Percentiles rank a stretch among this genome's conserved stretches.
Evolutionary conservation across 768 basidiomycete species (phyloP).

Genomic region (Podaxis mareebaensis): DNA sequence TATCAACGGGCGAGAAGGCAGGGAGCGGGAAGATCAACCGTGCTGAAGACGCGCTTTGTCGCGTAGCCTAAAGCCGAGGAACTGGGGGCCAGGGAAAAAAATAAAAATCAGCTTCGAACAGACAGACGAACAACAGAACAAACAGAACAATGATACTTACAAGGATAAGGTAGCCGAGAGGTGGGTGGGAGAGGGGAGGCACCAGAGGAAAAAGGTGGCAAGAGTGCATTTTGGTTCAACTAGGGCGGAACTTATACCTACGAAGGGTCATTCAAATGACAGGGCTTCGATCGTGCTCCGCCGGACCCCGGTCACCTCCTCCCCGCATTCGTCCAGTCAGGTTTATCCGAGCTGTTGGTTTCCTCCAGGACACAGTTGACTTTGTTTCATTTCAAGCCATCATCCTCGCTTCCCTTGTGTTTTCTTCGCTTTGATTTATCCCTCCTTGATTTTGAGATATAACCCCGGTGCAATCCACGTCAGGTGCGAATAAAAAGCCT

Average conservation of each 20-base stretch:
- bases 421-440: not conserved
- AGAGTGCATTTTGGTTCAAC: conserved; percentile 47
- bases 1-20: not conserved
- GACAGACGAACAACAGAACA: conserved; percentile 15
- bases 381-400: not conserved
- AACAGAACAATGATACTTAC: conserved; percentile 9
- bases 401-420: not conserved
- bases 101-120: conserved; percentile 15
- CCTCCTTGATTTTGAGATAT: not conserved
- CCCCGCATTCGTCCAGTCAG: conserved; percentile 19
- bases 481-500: conserved; percentile 10
- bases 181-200: conserved; percentile 20
- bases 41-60: conserved; percentile 26
- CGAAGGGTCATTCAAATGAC: conserved; percentile 43
- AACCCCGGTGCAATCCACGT: not conserved
- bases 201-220: conserved; percentile 47
- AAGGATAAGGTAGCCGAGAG: conserved; percentile 15
- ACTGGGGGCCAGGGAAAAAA: conserved; percentile 17
- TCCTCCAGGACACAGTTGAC: not conserved
- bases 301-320: conserved; percentile 39
- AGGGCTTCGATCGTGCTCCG: conserved; percentile 46
- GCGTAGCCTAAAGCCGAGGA: conserved; percentile 18
- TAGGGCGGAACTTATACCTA: conserved; percentile 62
- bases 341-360: conserved; percentile 12
- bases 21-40: conserved; percentile 13